Evolutionary conservation across 2,329 filamentous ascomycete genomes (phyloP).

Genomic region (Aspergillus glaucus): DNA sequence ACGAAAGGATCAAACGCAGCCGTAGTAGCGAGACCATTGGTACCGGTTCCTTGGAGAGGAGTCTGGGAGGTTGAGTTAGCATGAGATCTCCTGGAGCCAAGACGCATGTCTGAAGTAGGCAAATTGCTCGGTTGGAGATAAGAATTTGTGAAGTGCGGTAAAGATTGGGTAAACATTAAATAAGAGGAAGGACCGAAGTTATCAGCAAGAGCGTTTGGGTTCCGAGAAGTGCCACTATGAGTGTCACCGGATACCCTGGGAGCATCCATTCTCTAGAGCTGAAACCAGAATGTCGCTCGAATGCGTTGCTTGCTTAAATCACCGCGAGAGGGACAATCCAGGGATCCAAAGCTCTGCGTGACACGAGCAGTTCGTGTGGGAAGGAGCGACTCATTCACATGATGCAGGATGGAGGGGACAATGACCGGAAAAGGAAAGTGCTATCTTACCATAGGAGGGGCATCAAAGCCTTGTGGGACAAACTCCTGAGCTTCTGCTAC

Average conservation of each 20-base stretch:
- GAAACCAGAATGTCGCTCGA: no score
- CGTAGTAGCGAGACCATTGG: slow-evolving; percentile 44
- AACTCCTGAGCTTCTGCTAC: slow-evolving; percentile 43
- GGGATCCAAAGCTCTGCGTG: neutral
- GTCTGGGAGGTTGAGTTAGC: slow-evolving; percentile 21
- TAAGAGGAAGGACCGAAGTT: slow-evolving; percentile 12
- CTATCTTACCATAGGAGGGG: slow-evolving; percentile 42
- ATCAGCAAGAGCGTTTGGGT: slow-evolving; percentile 19
- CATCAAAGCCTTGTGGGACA: slow-evolving; percentile 51
- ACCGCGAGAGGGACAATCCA: no score
- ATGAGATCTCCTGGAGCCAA: neutral
- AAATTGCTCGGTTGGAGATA: slow-evolving; percentile 1
- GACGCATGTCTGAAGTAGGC: slow-evolving; percentile 7
- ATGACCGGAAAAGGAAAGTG: slow-evolving; percentile 7
- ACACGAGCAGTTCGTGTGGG: neutral
- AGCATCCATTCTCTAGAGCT: neutral
- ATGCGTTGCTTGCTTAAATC: no score
- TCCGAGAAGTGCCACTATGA: slow-evolving; percentile 6
- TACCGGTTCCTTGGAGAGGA: slow-evolving; percentile 42
- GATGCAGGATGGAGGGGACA: neutral
- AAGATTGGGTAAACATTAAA: slow-evolving; percentile 4
- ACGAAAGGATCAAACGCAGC: slow-evolving; percentile 59
- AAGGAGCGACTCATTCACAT: neutral
- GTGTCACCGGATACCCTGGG: slow-evolving; percentile 1
- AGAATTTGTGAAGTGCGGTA: slow-evolving; percentile 3